Conservation (phyloP, 495 filamentous ascomycete genomes). For the Corynascus novoguineensis region DNA sequence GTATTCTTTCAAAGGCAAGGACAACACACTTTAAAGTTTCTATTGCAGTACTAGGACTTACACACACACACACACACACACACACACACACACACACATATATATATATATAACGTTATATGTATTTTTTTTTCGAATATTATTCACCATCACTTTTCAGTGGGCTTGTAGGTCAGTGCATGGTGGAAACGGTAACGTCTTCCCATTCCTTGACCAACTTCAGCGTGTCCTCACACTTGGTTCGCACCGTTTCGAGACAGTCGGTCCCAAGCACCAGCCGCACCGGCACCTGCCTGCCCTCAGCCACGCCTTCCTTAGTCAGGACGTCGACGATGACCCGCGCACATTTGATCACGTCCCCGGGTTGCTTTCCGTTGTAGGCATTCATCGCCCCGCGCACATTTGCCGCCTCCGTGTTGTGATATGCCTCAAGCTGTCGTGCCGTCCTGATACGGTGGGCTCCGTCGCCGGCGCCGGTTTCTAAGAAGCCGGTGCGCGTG, state of each 20-base stretch:
- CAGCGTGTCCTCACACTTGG: constrained; percentile 31
- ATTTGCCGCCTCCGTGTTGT: constrained; percentile 20
- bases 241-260: constrained; percentile 23
- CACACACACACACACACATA: too few relatives aligned
- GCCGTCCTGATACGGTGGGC: constrained; percentile 29
- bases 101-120: too few relatives aligned
- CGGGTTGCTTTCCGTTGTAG: constrained; percentile 35
- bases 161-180: too few relatives aligned
- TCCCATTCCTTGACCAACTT: constrained; percentile 35
- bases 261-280: constrained; percentile 34
- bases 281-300: constrained; percentile 30
- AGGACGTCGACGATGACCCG: constrained; percentile 43
- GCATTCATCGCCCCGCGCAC: constrained; percentile 19
- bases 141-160: too few relatives aligned
- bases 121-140: too few relatives aligned
- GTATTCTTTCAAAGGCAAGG: too few relatives aligned
- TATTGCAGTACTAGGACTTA: too few relatives aligned
- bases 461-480: constrained; percentile 9
- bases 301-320: constrained; percentile 34
- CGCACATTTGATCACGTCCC: constrained; percentile 43
- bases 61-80: too few relatives aligned
- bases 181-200: constrained; percentile 20
- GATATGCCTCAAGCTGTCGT: constrained; percentile 29
- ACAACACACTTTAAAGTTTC: too few relatives aligned
- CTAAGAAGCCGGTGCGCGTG: constrained; percentile 35